phyloP scores from a whole-genome alignment of 768 basidiomycete species.

The Boletellus ananas region DNA sequence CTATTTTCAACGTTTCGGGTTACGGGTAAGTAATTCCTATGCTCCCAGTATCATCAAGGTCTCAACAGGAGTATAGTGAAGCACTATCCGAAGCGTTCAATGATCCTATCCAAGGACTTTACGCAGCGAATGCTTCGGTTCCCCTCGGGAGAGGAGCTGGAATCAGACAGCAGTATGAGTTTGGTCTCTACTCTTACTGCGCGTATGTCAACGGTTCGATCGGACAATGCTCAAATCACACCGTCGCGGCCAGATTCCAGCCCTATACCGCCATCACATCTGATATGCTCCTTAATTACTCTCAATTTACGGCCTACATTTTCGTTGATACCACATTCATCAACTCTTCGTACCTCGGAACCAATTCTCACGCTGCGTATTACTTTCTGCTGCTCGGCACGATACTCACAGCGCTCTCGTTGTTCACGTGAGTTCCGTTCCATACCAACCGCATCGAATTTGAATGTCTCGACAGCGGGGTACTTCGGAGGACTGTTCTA shows the following conservation, averaged over 20 bases:
- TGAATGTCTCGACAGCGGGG: constrained; percentile 45
- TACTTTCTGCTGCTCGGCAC: constrained; percentile 74
- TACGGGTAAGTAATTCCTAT: constrained; percentile 53
- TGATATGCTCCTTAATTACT: constrained; percentile 68
- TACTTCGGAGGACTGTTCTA: constrained; percentile 58
- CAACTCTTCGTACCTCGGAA: constrained; percentile 59
- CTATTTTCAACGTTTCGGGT: constrained; percentile 61
- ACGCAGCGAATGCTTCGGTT: constrained; percentile 60
- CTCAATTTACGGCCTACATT: constrained; percentile 50
- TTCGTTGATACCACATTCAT: constrained; percentile 52
- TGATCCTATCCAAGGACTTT: constrained; percentile 61
- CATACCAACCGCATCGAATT: background rate
- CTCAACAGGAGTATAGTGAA: constrained; percentile 34
- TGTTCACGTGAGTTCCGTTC: constrained; percentile 54
- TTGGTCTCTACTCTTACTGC: constrained; percentile 80
- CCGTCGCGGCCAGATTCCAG: constrained; percentile 54
- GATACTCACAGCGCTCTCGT: constrained; percentile 58
- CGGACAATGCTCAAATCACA: constrained; percentile 63
- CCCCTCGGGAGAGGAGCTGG: constrained; percentile 57
- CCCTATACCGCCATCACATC: constrained; percentile 62
- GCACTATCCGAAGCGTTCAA: constrained; percentile 47
- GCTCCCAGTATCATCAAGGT: background rate
- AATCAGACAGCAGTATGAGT: constrained; percentile 67
- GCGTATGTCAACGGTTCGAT: constrained; percentile 58
- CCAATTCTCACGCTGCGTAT: constrained; percentile 65